These are phyloP conservation scores for Tephrocybe sp. DNA, from an alignment of 768 basidiomycete genomes.

Conservation along the genomic window DNA sequence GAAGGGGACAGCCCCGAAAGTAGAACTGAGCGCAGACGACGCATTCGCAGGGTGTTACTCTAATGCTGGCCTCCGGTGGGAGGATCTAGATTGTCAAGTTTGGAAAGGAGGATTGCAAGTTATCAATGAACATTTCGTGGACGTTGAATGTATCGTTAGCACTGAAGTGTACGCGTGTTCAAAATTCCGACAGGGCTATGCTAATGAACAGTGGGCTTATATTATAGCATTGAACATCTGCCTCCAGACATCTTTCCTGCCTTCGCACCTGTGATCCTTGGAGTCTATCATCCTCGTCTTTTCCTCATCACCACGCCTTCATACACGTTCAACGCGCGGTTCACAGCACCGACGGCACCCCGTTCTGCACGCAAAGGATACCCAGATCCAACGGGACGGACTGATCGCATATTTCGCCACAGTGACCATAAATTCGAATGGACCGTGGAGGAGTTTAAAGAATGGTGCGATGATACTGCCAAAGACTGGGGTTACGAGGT, in stretches of 20 bases:
- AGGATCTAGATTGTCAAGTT: constrained; percentile 58
- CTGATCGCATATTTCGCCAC: constrained; percentile 74
- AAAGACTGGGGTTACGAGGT: constrained; percentile 73
- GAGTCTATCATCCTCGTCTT: constrained; percentile 70
- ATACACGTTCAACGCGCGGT: constrained; percentile 78
- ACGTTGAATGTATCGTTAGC: constrained; percentile 68
- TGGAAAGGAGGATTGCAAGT: constrained; percentile 75
- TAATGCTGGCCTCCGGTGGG: constrained; percentile 55
- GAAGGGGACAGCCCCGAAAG: constrained; percentile 34
- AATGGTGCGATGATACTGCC: constrained; percentile 58
- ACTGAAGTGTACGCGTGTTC: constrained; percentile 69
- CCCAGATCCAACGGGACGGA: constrained; percentile 74
- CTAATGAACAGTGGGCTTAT: constrained; percentile 8
- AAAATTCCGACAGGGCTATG: neutral
- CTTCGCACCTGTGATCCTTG: constrained; percentile 72
- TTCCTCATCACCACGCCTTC: constrained; percentile 84
- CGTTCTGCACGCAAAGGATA: constrained; percentile 49
- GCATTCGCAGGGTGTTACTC: constrained; percentile 23
- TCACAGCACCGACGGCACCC: constrained; percentile 51
- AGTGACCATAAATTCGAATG: constrained; percentile 88
- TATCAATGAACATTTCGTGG: constrained; percentile 63
- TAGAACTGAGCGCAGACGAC: constrained; percentile 22
- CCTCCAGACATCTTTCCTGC: constrained; percentile 51
- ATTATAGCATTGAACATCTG: constrained; percentile 78
- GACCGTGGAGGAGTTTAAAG: constrained; percentile 70